These are phyloP conservation scores for Penicillium capsulatum DNA, from an alignment of 2,329 filamentous ascomycete genomes.

Conservation along the genomic window DNA sequence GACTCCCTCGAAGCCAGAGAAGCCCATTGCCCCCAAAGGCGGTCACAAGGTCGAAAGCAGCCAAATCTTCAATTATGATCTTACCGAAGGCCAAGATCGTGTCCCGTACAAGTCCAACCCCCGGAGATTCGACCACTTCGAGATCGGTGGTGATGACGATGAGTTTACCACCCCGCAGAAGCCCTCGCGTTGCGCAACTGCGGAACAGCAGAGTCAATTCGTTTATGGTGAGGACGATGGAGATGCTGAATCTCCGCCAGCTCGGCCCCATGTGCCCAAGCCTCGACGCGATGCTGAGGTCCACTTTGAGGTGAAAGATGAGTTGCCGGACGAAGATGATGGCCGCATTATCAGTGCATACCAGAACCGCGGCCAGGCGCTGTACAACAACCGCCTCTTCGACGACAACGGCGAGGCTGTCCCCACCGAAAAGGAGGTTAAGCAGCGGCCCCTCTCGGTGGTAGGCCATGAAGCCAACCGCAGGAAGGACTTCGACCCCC, in stretches of 20 bases:
- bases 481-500: conserved; percentile 69
- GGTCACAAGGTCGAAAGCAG: conserved; percentile 53
- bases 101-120: conserved; percentile 59
- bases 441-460: conserved; percentile 54
- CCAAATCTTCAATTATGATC: conserved; percentile 61
- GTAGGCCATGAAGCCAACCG: conserved; percentile 67
- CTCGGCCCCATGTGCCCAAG: conserved; percentile 57
- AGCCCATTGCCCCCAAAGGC: conserved; percentile 41
- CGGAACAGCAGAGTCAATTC: conserved; percentile 69
- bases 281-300: conserved; percentile 73
- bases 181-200: conserved; percentile 58
- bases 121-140: conserved; percentile 69
- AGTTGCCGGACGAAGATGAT: conserved; percentile 53
- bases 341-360: conserved; percentile 44
- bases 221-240: conserved; percentile 68
- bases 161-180: conserved; percentile 84
- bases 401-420: conserved; percentile 59
- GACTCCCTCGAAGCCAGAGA: conserved; percentile 28
- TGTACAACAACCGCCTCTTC: conserved; percentile 76
- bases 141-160: conserved; percentile 45
- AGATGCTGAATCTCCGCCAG: conserved; percentile 36
- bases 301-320: conserved; percentile 81
- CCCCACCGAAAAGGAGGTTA: conserved; percentile 16
- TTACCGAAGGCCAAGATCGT: conserved; percentile 36
- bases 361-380: conserved; percentile 63